A percentile compares a stretch with the other conserved stretches of the same genome.
Conservation (phyloP, 805 yeast species). For the Candida ovalis region DNA sequence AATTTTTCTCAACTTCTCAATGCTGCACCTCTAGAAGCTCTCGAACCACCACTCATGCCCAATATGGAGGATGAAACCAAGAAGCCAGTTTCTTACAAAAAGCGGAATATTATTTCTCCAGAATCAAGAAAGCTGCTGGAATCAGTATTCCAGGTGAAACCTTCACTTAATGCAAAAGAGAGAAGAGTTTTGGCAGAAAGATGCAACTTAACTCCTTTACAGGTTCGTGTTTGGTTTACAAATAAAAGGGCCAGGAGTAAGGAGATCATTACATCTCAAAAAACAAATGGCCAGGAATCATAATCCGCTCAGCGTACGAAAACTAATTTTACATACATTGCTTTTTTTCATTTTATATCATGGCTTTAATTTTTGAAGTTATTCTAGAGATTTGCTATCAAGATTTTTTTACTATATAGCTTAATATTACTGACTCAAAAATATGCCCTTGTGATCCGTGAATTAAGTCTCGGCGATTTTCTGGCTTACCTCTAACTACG, state of each 20-base stretch:
- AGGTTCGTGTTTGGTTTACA: slow-evolving; percentile 16
- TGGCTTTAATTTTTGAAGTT: too few species aligned
- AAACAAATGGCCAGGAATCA: not conserved
- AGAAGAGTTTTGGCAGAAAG: slow-evolving; percentile 9
- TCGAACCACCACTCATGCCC: not conserved
- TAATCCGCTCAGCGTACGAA: slow-evolving; percentile 10
- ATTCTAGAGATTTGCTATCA: too few species aligned
- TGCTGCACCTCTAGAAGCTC: not conserved
- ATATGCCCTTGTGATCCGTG: too few species aligned
- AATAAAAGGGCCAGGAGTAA: slow-evolving; percentile 12
- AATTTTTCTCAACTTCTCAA: not conserved
- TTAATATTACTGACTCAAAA: too few species aligned
- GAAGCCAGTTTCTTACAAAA: not conserved
- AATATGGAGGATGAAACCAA: not conserved
- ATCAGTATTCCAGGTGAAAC: slow-evolving; percentile 5
- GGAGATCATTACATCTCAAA: not conserved
- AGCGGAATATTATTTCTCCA: not conserved
- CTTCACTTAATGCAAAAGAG: slow-evolving; percentile 12
- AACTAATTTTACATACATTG: too few species aligned
- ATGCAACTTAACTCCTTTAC: slow-evolving; percentile 7
- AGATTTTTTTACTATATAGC: too few species aligned
- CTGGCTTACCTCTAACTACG: too few species aligned
- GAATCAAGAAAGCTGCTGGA: slow-evolving; percentile 6
- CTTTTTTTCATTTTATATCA: too few species aligned
- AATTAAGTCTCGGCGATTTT: too few species aligned